Conservation (phyloP, 148 eudicot species). For the Suaeda aralocaspica region DNA sequence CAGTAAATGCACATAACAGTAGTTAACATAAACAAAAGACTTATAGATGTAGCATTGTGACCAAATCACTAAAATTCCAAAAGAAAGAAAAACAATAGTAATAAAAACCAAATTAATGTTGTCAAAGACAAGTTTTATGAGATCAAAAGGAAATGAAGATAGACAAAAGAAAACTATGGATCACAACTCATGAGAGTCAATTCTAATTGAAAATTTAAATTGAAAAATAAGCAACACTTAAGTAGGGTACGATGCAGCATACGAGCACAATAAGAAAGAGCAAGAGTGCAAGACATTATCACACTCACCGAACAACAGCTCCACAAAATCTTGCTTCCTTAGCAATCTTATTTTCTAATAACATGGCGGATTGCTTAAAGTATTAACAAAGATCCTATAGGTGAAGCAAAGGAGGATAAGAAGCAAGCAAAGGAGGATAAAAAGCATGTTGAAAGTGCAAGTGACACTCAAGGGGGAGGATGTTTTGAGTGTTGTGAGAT, state of each 20-base stretch:
- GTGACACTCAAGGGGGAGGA: no score
- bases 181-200: not conserved
- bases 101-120: not conserved
- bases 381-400: constrained; percentile 86
- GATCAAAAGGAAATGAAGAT: not conserved
- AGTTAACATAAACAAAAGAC: not conserved
- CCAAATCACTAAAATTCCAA: not conserved
- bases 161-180: not conserved
- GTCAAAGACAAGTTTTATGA: not conserved
- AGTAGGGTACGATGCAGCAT: not conserved
- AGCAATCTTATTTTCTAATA: constrained; percentile 79
- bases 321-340: constrained; percentile 97
- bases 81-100: not conserved
- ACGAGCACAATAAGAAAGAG: not conserved
- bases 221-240: not conserved
- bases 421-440: no score
- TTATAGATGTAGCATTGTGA: not conserved
- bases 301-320: constrained; percentile 82
- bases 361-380: constrained; percentile 93
- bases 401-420: constrained; percentile 15
- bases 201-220: not conserved
- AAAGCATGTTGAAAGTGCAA: no score
- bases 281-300: not conserved
- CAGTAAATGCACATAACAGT: not conserved
- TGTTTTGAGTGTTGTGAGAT: no score